Conservation (phyloP, 2,329 filamentous ascomycete genomes). For the Microcyclospora tardicrescens region DNA sequence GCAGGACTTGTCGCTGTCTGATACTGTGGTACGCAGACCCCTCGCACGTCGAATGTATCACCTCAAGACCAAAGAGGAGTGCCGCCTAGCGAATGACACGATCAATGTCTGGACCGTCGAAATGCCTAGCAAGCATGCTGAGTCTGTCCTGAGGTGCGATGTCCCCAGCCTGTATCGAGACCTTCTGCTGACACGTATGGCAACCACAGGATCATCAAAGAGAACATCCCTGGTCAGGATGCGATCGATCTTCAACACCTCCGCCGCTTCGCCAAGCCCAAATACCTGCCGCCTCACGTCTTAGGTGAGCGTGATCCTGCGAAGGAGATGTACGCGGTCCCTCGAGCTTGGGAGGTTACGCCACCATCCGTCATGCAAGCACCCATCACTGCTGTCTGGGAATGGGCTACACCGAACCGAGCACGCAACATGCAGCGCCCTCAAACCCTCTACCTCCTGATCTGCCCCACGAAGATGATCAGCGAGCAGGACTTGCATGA, state of each 20-base stretch:
- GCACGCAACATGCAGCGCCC: conserved; percentile 36
- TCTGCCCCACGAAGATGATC: conserved; percentile 40
- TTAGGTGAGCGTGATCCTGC: conserved; percentile 19
- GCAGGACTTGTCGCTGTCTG: too few relatives aligned
- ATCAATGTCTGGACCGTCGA: conserved; percentile 57
- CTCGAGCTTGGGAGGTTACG: conserved; percentile 20
- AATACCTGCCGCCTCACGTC: conserved; percentile 23
- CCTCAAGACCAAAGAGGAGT: conserved; percentile 38
- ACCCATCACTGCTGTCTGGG: conserved; percentile 28
- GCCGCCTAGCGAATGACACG: conserved; percentile 35
- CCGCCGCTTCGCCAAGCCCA: conserved; percentile 57
- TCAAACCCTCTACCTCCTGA: conserved; percentile 36
- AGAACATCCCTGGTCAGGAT: conserved; percentile 30
- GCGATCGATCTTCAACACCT: conserved; percentile 43
- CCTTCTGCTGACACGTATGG: conserved; percentile 14
- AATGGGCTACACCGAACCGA: conserved; percentile 47
- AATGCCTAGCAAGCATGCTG: conserved; percentile 58
- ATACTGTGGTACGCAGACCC: not conserved
- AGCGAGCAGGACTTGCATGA: conserved; percentile 40
- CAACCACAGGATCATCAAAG: conserved; percentile 31
- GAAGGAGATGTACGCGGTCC: conserved; percentile 22
- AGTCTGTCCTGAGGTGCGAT: conserved; percentile 56
- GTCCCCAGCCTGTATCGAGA: not conserved
- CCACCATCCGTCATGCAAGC: conserved; percentile 19
- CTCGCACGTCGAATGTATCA: conserved; percentile 23